Conservation (phyloP, 2,329 filamentous ascomycete genomes). For the Rhexocercosporidium sp. region DNA sequence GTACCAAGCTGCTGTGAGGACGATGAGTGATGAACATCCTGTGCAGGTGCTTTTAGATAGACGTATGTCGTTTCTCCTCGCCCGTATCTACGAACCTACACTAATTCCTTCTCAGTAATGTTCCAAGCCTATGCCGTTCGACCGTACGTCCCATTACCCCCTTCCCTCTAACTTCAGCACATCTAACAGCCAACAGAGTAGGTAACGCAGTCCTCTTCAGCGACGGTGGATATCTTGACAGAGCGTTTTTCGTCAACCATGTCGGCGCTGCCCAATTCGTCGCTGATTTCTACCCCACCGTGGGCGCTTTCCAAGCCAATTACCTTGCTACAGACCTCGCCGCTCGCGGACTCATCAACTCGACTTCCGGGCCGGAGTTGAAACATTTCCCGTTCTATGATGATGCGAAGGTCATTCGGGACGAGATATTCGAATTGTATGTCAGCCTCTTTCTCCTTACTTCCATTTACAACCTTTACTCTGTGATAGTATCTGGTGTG, state of each 20-base stretch:
- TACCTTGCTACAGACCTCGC: slow-evolving; percentile 48
- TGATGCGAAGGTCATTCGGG: slow-evolving; percentile 47
- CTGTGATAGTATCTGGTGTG: neutral
- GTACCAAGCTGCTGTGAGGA: slow-evolving; percentile 52
- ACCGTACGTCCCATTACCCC: slow-evolving; percentile 9
- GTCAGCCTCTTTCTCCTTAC: neutral
- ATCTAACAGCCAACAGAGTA: slow-evolving; percentile 6
- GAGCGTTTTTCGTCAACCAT: slow-evolving; percentile 22
- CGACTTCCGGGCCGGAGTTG: slow-evolving; percentile 44
- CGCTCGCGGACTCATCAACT: slow-evolving; percentile 48
- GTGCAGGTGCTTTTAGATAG: slow-evolving; percentile 36
- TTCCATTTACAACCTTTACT: neutral
- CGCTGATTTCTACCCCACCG: slow-evolving; percentile 21
- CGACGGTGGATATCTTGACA: slow-evolving; percentile 25
- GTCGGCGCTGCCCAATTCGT: slow-evolving; percentile 20
- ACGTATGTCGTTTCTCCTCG: slow-evolving; percentile 1
- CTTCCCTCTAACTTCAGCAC: neutral
- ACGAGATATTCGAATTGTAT: slow-evolving; percentile 45
- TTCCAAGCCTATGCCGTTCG: slow-evolving; percentile 22
- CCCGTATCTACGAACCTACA: neutral
- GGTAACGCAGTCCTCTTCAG: slow-evolving; percentile 23
- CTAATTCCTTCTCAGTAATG: slow-evolving; percentile 21
- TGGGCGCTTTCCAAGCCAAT: slow-evolving; percentile 45
- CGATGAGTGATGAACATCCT: slow-evolving; percentile 52
- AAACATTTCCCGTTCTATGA: slow-evolving; percentile 52